Base-by-base conservation (phyloP, 805 yeast species). In the Candida berthetii region DNA sequence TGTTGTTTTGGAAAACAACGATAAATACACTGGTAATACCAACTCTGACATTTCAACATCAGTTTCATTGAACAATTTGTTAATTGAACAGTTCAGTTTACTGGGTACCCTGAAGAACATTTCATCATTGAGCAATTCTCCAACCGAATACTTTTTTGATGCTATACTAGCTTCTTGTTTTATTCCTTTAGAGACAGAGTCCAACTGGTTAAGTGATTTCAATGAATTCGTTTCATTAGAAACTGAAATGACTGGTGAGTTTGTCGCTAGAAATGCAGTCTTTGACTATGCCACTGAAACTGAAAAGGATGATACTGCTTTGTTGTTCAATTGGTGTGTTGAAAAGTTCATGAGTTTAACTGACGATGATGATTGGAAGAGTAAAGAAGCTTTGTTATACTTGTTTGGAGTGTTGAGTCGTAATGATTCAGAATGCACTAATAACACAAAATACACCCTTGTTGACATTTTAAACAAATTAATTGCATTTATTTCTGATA, bases 141-240 rank as follows among this genome's bases (percentile, higher is more conserved):
- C 55, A 18, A 38, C 44, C 1, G 37, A 48, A 19, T 36, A 40
- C 9, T 41, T 53, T 22, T 31, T 53, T 13, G 42, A 50, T 7
- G 37, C 54, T 2, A 40, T 55, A 8, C n/a, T 54, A 9, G 41
- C 38, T 1, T 42, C 48, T 4, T 32, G 51, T 13, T 41, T 45
- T 14, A 16, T 51, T 3, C 49, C 58, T 8, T 43, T 52, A 1
- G 71, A 66, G 5, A 59, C 65, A 0, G 72, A 68, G 29, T 72
- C 70, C 4, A 48, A 47, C n/a, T 85, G 82, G 70, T 57, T 60
- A 3, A 66, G 64, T 2, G 90, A 89, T 54, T 74, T 79, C 53
- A 87, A 89, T 53, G 61, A 59, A 3, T 88, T 78, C 57, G 85
- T 87, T 6, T 75, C 89, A 2, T 82, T 78, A 29, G 89, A 85